Conservation (phyloP, 1,284 basidiomycete genomes). For the Heterobasidion annosum region DNA sequence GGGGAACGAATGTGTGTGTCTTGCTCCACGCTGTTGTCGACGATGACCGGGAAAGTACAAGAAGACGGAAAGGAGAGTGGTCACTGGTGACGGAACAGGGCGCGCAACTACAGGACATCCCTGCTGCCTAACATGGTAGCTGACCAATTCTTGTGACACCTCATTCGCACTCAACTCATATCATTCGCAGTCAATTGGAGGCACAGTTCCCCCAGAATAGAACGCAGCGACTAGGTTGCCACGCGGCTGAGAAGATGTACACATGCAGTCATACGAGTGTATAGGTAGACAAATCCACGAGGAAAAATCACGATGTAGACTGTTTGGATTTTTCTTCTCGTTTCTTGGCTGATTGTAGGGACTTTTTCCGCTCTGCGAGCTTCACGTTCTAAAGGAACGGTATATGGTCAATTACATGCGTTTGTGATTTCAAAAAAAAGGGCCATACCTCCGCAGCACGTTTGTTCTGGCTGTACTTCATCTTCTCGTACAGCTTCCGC, state of each 20-base stretch:
- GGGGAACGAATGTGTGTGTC: background rate
- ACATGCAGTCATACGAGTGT: no score
- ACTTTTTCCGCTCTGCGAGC: slow-evolving; percentile 14
- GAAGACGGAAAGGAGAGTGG: background rate
- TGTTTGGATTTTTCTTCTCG: slow-evolving; percentile 9
- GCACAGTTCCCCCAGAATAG: no score
- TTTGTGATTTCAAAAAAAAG: background rate
- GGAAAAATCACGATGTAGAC: no score
- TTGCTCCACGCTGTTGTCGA: background rate
- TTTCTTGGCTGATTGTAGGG: slow-evolving; percentile 16
- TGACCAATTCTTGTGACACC: no score
- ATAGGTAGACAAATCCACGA: no score
- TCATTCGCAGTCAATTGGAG: no score
- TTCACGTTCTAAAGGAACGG: slow-evolving; percentile 14
- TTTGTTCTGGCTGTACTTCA: slow-evolving; percentile 85
- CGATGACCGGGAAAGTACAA: background rate
- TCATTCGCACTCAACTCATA: no score
- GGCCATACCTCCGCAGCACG: slow-evolving; percentile 70
- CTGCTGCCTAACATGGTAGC: no score
- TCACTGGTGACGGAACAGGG: background rate
- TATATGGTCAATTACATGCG: background rate
- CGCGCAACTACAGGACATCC: no score
- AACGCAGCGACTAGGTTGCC: no score
- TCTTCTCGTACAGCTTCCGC: slow-evolving; percentile 91
- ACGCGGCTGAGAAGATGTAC: no score